phyloP scores from a whole-genome alignment of 768 basidiomycete genomes.

The Cantharellus anzutake region DNA sequence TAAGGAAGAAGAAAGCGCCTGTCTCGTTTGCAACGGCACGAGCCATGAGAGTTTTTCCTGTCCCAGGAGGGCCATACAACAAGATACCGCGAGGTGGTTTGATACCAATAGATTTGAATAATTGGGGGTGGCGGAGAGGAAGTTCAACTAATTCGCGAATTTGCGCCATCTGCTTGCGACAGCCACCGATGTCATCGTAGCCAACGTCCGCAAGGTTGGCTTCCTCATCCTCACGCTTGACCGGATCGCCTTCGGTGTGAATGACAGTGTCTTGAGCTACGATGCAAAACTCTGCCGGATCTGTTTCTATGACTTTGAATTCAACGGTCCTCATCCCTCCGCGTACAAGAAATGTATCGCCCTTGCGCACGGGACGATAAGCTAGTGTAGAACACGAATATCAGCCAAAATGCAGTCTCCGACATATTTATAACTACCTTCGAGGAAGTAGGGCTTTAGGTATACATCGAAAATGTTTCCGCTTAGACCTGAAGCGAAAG shows the following conservation, averaged over 20 bases:
- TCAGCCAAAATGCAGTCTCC: constrained; percentile 6
- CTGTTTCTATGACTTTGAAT: constrained; percentile 98
- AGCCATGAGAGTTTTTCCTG: constrained; percentile 99
- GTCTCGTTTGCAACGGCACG: constrained; percentile 99
- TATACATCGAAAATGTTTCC: constrained; percentile 99
- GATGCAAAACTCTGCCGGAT: constrained; percentile 95
- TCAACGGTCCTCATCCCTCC: constrained; percentile 98
- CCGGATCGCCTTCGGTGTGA: constrained; percentile 93
- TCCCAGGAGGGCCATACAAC: constrained; percentile 97
- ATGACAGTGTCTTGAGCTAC: constrained; percentile 99
- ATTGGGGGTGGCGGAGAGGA: constrained; percentile 92
- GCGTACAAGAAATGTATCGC: constrained; percentile 97
- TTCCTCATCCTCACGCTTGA: constrained; percentile 98
- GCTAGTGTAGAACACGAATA: constrained; percentile 22
- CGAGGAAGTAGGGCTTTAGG: constrained; percentile 95
- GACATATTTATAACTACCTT: constrained; percentile 31
- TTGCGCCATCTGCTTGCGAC: constrained; percentile 98
- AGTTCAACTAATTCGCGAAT: constrained; percentile 98
- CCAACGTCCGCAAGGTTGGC: constrained; percentile 91
- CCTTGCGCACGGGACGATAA: constrained; percentile 92
- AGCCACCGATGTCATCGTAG: constrained; percentile 98
- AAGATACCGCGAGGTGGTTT: constrained; percentile 98
- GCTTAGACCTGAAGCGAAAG: constrained; percentile 33
- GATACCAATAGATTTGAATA: constrained; percentile 99
- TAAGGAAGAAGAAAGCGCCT: constrained; percentile 99